Percentiles rank a stretch among this genome's conserved stretches.
Conservation (phyloP, 164 flowering plant species). For the Berberis thunbergii region DNA sequence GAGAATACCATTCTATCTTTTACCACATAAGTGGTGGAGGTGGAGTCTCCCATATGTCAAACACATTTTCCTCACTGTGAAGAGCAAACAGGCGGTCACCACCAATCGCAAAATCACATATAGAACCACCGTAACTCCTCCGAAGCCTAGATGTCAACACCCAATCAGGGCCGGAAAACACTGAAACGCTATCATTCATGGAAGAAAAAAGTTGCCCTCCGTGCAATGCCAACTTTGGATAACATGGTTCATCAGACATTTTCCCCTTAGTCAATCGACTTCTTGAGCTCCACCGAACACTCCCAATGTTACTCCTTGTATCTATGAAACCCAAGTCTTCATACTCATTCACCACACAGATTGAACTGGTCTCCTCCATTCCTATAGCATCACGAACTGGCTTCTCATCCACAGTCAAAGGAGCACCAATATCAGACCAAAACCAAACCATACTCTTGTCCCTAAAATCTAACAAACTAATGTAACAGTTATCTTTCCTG, state of each 20-base stretch:
- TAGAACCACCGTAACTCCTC: conserved; percentile 68
- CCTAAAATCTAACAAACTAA: conserved; percentile 73
- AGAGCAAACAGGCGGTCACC: conserved; percentile 84
- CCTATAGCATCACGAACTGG: conserved; percentile 76
- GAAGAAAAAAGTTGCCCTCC: conserved; percentile 77
- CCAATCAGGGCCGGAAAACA: conserved; percentile 80
- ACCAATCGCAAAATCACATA: conserved; percentile 83
- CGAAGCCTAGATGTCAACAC: conserved; percentile 74
- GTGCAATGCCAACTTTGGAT: conserved; percentile 70
- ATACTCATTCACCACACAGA: conserved; percentile 74
- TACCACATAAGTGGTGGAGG: conserved; percentile 19
- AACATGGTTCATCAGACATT: conserved; percentile 69
- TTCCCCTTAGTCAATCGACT: conserved; percentile 58
- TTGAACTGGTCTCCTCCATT: conserved; percentile 58
- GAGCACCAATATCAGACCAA: conserved; percentile 64
- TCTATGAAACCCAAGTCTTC: conserved; percentile 87
- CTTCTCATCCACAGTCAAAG: conserved; percentile 40
- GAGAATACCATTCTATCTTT: neutral
- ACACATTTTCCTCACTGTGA: conserved; percentile 83
- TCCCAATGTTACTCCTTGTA: conserved; percentile 38
- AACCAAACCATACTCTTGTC: conserved; percentile 70
- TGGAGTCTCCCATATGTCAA: conserved; percentile 87
- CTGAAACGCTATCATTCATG: conserved; percentile 71
- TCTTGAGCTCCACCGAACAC: conserved; percentile 77
- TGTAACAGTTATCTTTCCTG: conserved; percentile 76